Conservation (phyloP, 1,139 yeast genomes). For the Pneumocystis oryctolagi region DNA sequence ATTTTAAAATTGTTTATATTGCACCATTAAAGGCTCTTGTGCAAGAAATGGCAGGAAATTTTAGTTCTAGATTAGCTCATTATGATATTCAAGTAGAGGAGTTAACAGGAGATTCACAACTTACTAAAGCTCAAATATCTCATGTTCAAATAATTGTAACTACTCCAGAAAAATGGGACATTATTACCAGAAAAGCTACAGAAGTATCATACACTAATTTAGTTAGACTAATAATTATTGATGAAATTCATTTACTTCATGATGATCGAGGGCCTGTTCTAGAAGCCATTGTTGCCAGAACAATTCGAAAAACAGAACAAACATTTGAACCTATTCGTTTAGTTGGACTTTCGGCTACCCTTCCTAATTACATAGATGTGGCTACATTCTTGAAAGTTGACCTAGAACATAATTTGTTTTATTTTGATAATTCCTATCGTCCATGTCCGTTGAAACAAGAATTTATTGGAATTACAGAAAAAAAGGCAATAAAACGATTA, state of each 20-base stretch:
- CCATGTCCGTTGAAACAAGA: conserved; percentile 90
- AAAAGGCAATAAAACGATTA: conserved; percentile 60
- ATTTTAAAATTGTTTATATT: conserved; percentile 66
- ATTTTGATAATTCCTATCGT: conserved; percentile 67
- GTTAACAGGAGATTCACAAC: conserved; percentile 75
- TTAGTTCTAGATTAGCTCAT: conserved; percentile 46
- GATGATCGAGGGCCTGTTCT: conserved; percentile 93
- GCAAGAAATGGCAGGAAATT: conserved; percentile 85
- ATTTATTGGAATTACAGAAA: conserved; percentile 76
- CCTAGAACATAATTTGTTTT: conserved; percentile 44
- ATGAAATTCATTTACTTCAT: conserved; percentile 84
- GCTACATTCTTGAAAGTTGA: conserved; percentile 67
- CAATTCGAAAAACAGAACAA: conserved; percentile 37
- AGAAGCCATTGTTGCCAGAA: conserved; percentile 73
- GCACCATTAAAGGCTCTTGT: conserved; percentile 93
- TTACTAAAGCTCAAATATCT: conserved; percentile 61
- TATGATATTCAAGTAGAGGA: conserved; percentile 69
- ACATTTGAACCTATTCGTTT: conserved; percentile 41
- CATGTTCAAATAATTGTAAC: conserved; percentile 78
- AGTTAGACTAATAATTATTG: conserved; percentile 67
- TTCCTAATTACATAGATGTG: conserved; percentile 82
- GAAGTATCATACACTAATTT: conserved; percentile 48
- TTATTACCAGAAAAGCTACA: conserved; percentile 65
- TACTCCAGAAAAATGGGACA: conserved; percentile 96
- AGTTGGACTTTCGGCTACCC: conserved; percentile 83